phyloP scores from a whole-genome alignment of 2,329 filamentous ascomycete genomes.

The Amesomyces nigricolor region DNA sequence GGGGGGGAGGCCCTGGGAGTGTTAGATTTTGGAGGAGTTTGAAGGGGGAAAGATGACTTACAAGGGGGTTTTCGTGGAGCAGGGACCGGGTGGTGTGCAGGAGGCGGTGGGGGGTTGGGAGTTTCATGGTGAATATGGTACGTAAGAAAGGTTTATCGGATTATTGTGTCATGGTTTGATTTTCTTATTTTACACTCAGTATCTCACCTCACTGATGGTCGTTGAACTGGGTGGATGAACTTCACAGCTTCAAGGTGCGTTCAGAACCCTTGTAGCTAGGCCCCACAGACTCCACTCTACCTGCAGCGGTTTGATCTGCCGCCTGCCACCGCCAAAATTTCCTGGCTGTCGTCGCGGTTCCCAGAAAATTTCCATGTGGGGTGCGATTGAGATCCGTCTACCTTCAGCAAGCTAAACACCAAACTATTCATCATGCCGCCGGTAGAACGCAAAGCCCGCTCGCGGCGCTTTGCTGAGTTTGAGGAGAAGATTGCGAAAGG shows the following conservation, averaged over 20 bases:
- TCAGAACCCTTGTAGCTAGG: slow-evolving; percentile 3
- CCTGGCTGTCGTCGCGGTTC: slow-evolving; percentile 23
- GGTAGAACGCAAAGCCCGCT: slow-evolving; percentile 36
- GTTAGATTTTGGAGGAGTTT: slow-evolving; percentile 3
- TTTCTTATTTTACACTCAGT: not conserved
- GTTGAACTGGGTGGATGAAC: not conserved
- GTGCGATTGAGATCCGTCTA: slow-evolving; percentile 15
- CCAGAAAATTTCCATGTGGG: slow-evolving; percentile 28
- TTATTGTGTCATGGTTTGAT: not conserved
- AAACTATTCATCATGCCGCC: slow-evolving; percentile 24
- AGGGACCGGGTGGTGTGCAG: slow-evolving; percentile 36
- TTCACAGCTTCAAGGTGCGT: not conserved
- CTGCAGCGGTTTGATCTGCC: slow-evolving; percentile 35
- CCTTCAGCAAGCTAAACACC: not conserved
- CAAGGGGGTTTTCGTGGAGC: slow-evolving; percentile 83
- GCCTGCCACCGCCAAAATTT: slow-evolving; percentile 47
- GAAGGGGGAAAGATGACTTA: no score
- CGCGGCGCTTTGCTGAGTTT: slow-evolving; percentile 56
- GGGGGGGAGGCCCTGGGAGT: slow-evolving; percentile 71
- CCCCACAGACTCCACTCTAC: slow-evolving; percentile 9
- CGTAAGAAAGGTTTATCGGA: not conserved
- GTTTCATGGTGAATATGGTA: slow-evolving; percentile 25
- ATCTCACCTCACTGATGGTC: no score
- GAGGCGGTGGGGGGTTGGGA: slow-evolving; percentile 24
- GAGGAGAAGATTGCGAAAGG: slow-evolving; percentile 59